Evolutionary conservation across 768 basidiomycete species (phyloP), one percentile per base, ranked within the genome.

Genomic region (Collybiopsis confluens): DNA sequence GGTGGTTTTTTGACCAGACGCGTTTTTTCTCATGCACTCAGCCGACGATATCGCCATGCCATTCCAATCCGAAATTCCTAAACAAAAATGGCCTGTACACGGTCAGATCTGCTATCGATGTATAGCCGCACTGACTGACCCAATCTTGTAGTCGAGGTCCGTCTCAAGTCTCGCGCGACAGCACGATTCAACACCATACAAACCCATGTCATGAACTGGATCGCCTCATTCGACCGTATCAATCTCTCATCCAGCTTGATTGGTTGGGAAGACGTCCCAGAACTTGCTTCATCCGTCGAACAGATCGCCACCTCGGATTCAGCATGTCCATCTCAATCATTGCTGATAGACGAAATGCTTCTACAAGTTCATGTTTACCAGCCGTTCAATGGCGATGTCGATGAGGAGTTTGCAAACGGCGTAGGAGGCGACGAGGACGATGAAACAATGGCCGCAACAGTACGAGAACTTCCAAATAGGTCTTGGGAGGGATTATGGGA

Each of bases 401-500:
- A 83, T 41, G 85, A 88, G 62, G 92, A 96, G 56, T 89, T 91
- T 59, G 77, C 83, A 1, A 82, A 81, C 40, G 73, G 73, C 64
- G 65, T 74, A 56, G 79, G 62, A 52, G 72, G 63, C 26, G 88
- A 88, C 20, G 89, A 85, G 41, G 89, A 85, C 42, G 84, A 87
- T 56, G 83, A 85, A 48, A 84, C 92, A 0, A 88, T 88, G 73
- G 92, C 96, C 10, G 97, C 95, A 1, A 89, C 81, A 54, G 86
- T 98, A 18, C 89, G 89, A 65, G 89, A 95, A 52, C 77, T 99
- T 43, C 97, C 97, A 1, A 88, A 86, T 57, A 68, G 76, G 57
- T 79, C 76, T 37, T 86, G 90, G 77, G 96, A 98, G 56, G 94
- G 96, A 1, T 71, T 98, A 15, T 98, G 97, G 97, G 88, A 88